Evolutionary conservation across 1,284 basidiomycete genomes (phyloP).

Genomic region (Athelia psychrophila): DNA sequence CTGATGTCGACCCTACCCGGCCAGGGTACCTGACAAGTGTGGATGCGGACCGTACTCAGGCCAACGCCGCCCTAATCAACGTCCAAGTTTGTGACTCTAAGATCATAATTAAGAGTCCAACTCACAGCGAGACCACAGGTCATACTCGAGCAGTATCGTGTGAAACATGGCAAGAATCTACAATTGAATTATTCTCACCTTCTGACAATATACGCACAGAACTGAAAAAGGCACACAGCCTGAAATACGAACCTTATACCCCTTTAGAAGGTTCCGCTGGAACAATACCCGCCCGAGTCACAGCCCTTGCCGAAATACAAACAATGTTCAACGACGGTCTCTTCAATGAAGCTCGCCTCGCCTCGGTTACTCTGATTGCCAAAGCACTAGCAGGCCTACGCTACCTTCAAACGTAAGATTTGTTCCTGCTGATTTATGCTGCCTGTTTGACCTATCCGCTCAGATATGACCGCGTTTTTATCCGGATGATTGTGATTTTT

Average conservation of each 20-base stretch:
- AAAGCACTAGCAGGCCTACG: slow-evolving; percentile 63
- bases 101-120: background rate
- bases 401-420: slow-evolving; percentile 75
- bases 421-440: background rate
- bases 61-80: slow-evolving; percentile 67
- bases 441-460: background rate
- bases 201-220: slow-evolving; percentile 34
- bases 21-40: slow-evolving; percentile 50
- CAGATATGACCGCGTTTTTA: slow-evolving; percentile 74
- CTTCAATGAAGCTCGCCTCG: slow-evolving; percentile 49
- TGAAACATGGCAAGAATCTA: slow-evolving; percentile 62
- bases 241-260: slow-evolving; percentile 65
- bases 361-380: slow-evolving; percentile 55
- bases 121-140: slow-evolving; percentile 33
- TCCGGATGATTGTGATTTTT: slow-evolving; percentile 64
- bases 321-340: slow-evolving; percentile 37
- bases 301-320: slow-evolving; percentile 39
- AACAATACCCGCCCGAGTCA: slow-evolving; percentile 17
- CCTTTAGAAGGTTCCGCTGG: slow-evolving; percentile 28
- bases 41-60: slow-evolving; percentile 40
- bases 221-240: slow-evolving; percentile 52
- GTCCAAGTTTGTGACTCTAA: slow-evolving; percentile 42
- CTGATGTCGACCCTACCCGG: slow-evolving; percentile 56
- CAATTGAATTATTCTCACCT: background rate
- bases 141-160: slow-evolving; percentile 76